Evolutionary conservation across 768 basidiomycete genomes (phyloP).

Genomic region (Crucibulum laeve): DNA sequence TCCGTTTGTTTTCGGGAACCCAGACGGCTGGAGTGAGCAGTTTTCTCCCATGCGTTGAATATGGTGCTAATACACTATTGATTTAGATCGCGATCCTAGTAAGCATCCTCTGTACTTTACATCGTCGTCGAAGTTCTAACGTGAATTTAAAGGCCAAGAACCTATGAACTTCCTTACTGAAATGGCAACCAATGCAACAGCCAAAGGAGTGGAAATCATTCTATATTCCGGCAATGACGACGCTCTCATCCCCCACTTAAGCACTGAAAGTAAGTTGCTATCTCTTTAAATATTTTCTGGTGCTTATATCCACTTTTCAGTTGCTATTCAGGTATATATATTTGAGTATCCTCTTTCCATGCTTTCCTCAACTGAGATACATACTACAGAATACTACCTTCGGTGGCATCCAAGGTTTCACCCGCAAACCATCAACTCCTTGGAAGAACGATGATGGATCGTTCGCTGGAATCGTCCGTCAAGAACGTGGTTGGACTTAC

Average conservation of each 20-base stretch:
- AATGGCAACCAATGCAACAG: conserved; percentile 61
- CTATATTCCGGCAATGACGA: conserved; percentile 71
- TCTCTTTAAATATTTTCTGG: neutral
- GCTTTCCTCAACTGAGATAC: neutral
- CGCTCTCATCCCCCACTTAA: conserved; percentile 55
- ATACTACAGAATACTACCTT: conserved; percentile 66
- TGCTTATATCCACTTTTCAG: conserved; percentile 21
- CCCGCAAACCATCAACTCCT: conserved; percentile 59
- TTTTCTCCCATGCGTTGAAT: neutral
- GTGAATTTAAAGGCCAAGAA: too few relatives aligned
- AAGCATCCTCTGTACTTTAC: too few relatives aligned
- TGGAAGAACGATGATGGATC: conserved; percentile 59
- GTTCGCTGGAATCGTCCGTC: conserved; percentile 66
- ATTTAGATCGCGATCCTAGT: conserved; percentile 32
- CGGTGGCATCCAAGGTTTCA: conserved; percentile 73
- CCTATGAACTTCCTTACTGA: conserved; percentile 62
- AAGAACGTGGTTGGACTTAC: conserved; percentile 67
- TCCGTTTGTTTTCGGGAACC: conserved; percentile 32
- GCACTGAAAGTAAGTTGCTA: conserved; percentile 50
- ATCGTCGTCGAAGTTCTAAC: too few relatives aligned
- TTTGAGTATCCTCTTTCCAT: neutral
- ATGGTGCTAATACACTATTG: conserved; percentile 3
- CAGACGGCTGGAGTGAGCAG: conserved; percentile 22
- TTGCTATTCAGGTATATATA: conserved; percentile 48
- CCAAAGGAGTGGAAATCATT: conserved; percentile 45